phyloP scores from a whole-genome alignment of 2,329 filamentous ascomycete genomes.

The Hymenoscyphus infarciens region DNA sequence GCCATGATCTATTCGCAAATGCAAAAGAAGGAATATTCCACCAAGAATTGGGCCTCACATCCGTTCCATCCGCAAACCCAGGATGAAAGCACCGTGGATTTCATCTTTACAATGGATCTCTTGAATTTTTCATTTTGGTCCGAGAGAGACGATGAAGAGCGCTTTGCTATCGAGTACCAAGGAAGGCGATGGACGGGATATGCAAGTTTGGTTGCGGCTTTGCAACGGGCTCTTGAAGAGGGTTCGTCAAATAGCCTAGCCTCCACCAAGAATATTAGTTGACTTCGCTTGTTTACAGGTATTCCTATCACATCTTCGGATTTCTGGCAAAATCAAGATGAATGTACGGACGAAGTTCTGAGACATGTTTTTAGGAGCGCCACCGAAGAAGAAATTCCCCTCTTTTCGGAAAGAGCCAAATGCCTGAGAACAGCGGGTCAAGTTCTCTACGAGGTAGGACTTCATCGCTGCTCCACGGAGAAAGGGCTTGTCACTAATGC shows the following conservation, averaged over 20 bases:
- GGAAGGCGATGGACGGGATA: constrained; percentile 88
- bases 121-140: constrained; percentile 99
- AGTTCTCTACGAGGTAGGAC: constrained; percentile 69
- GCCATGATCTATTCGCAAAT: constrained; percentile 75
- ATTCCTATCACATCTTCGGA: constrained; percentile 85
- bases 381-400: constrained; percentile 81
- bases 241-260: constrained; percentile 44
- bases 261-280: constrained; percentile 13
- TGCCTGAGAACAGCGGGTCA: constrained; percentile 81
- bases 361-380: constrained; percentile 79
- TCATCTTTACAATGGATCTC: constrained; percentile 96
- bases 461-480: background rate
- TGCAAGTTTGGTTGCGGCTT: constrained; percentile 83
- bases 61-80: constrained; percentile 83
- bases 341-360: constrained; percentile 72
- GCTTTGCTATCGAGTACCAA: constrained; percentile 79
- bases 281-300: constrained; percentile 43
- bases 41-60: constrained; percentile 81
- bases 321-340: constrained; percentile 77
- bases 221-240: constrained; percentile 87
- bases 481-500: constrained; percentile 11
- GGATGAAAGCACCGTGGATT: constrained; percentile 76
- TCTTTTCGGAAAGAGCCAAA: constrained; percentile 71
- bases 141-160: constrained; percentile 58
- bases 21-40: constrained; percentile 79